Evolutionary conservation across 306 rosid genomes (phyloP).

Genomic region (Pyrus betulifolia): DNA sequence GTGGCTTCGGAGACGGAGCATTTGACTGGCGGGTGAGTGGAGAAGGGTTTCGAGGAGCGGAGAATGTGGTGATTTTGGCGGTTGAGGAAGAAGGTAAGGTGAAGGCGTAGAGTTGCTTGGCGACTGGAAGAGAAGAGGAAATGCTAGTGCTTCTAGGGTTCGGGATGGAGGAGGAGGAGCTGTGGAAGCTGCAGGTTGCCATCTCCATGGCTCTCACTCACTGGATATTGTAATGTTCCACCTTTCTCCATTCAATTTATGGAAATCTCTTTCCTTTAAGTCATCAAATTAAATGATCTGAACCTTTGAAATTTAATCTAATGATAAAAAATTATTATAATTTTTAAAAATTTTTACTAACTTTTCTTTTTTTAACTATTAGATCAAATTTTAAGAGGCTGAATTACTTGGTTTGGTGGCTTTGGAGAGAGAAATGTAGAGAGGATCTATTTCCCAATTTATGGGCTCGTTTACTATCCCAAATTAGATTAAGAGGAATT

Average conservation of each 20-base stretch:
- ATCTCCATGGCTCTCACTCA: slow-evolving; percentile 37
- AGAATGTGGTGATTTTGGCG: slow-evolving; percentile 28
- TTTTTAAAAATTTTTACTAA: no score
- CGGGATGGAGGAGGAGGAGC: slow-evolving; percentile 20
- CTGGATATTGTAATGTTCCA: background rate
- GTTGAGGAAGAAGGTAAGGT: slow-evolving; percentile 28
- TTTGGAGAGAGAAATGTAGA: no score
- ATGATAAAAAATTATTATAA: no score
- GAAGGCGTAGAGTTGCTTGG: slow-evolving; percentile 35
- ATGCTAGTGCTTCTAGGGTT: slow-evolving; percentile 9
- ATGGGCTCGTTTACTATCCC: no score
- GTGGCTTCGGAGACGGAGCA: slow-evolving; percentile 73
- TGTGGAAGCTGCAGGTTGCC: slow-evolving; percentile 31
- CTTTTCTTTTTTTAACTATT: no score
- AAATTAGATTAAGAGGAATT: no score
- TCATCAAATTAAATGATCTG: rapidly evolving
- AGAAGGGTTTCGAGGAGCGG: slow-evolving; percentile 8
- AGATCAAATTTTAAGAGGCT: no score
- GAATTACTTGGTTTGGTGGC: no score
- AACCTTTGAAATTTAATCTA: rapidly evolving
- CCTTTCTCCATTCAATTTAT: no score
- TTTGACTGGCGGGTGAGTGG: slow-evolving; percentile 25
- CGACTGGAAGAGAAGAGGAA: slow-evolving; percentile 22
- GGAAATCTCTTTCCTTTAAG: no score
- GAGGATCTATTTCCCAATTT: no score